Evolutionary conservation across 1,139 yeast genomes (phyloP).

Genomic region (Blastobotrys raffinosifermentans): DNA sequence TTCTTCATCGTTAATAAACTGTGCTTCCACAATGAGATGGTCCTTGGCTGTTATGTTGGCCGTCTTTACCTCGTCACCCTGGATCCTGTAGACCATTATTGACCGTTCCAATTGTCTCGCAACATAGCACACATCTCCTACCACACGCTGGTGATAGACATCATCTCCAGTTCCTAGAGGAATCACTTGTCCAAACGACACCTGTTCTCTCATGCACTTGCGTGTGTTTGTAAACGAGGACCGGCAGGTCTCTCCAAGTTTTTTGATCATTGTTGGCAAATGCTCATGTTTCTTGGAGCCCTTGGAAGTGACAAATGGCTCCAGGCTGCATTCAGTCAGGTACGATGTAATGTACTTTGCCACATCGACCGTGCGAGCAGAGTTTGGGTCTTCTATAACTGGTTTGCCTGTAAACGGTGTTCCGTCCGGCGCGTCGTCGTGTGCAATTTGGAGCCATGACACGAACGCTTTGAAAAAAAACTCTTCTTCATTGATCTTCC

Average conservation of each 20-base stretch:
- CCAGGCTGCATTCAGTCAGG: slow-evolving; percentile 4
- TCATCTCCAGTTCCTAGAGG: too few species aligned
- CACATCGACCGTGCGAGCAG: slow-evolving; percentile 21
- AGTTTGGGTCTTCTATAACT: slow-evolving; percentile 17
- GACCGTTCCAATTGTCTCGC: too few species aligned
- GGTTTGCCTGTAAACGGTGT: slow-evolving; percentile 13
- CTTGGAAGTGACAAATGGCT: background rate
- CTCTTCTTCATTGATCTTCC: slow-evolving; percentile 50
- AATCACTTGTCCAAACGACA: too few species aligned
- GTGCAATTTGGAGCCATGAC: slow-evolving; percentile 31
- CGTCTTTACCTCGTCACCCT: too few species aligned
- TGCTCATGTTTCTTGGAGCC: too few species aligned
- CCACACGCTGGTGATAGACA: too few species aligned
- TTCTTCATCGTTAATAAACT: slow-evolving; percentile 18
- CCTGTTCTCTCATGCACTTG: background rate
- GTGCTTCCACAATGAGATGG: slow-evolving; percentile 11
- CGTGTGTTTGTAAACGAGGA: too few species aligned
- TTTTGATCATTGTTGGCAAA: too few species aligned
- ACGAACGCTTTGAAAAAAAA: slow-evolving; percentile 46
- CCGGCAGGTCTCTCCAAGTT: too few species aligned
- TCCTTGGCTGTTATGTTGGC: slow-evolving; percentile 1
- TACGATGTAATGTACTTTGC: slow-evolving; percentile 19
- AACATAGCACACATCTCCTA: too few species aligned
- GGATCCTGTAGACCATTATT: too few species aligned
- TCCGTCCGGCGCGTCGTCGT: slow-evolving; percentile 19